Conservation (phyloP, 2,329 filamentous ascomycete genomes). For the Drechslerella stenobrocha region DNA sequence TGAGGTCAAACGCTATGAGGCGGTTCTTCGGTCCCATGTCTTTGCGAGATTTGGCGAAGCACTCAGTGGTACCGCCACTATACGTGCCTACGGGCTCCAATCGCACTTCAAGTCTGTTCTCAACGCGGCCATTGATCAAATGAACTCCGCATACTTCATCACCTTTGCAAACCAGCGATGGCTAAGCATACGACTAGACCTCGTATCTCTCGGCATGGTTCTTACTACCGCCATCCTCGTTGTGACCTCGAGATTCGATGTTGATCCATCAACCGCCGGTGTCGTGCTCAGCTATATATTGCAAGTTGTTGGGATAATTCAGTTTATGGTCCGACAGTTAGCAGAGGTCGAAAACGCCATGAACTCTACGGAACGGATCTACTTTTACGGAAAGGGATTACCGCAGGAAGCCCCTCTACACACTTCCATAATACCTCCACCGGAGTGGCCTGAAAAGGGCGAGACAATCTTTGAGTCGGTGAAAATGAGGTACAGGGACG, state of each 20-base stretch:
- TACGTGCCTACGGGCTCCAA: constrained; percentile 84
- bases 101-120: constrained; percentile 73
- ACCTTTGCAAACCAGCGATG: constrained; percentile 96
- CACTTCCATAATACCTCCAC: constrained; percentile 67
- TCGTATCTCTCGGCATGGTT: constrained; percentile 80
- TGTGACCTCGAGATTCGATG: constrained; percentile 83
- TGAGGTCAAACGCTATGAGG: constrained; percentile 92
- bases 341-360: constrained; percentile 99
- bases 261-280: constrained; percentile 80
- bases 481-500: constrained; percentile 74
- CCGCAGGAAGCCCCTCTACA: constrained; percentile 88
- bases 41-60: constrained; percentile 92
- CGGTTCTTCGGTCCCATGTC: constrained; percentile 80
- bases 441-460: constrained; percentile 82
- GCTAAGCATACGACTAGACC: constrained; percentile 81
- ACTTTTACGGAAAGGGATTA: constrained; percentile 86
- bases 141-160: constrained; percentile 92
- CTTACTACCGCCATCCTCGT: constrained; percentile 88
- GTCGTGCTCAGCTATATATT: constrained; percentile 92
- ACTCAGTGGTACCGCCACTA: constrained; percentile 78
- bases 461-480: constrained; percentile 76
- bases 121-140: constrained; percentile 75
- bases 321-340: constrained; percentile 89
- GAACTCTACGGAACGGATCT: constrained; percentile 93
- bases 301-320: constrained; percentile 89